Conservation (phyloP, 345 rosid species). For the Pseudoturritis turrita region DNA sequence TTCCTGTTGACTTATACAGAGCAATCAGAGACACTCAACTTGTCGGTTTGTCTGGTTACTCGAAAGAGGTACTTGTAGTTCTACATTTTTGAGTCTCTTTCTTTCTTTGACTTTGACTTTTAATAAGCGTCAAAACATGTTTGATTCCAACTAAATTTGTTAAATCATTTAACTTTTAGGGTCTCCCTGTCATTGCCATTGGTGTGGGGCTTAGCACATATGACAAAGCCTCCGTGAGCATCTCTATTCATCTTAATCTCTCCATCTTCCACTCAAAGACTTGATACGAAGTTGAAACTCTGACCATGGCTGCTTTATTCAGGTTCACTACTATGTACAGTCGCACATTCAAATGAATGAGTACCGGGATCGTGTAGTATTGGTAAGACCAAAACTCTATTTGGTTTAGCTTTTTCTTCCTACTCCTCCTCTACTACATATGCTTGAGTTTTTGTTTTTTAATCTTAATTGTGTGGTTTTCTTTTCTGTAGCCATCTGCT, state of each 20-base stretch:
- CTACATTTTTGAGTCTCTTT: constrained; percentile 1
- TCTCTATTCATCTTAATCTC: neutral
- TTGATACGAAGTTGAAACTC: constrained; percentile 6
- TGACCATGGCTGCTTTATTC: constrained; percentile 10
- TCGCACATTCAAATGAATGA: constrained; percentile 99
- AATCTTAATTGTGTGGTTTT: neutral
- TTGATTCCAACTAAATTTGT: neutral
- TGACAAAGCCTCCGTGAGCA: constrained; percentile 92
- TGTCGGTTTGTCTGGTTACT: constrained; percentile 83
- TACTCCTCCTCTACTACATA: neutral
- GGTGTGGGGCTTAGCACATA: constrained; percentile 93
- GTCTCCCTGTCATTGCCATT: constrained; percentile 82
- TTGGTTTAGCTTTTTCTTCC: neutral
- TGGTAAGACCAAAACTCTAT: constrained; percentile 45
- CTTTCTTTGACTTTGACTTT: neutral
- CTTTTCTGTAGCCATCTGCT: constrained; percentile 58
- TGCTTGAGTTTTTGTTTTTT: neutral
- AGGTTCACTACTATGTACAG: constrained; percentile 88
- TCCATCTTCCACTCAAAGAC: neutral
- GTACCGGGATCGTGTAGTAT: constrained; percentile 81
- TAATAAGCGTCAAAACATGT: neutral
- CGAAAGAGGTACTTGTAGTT: constrained; percentile 66
- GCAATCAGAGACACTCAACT: constrained; percentile 89
- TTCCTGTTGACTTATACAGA: constrained; percentile 75
- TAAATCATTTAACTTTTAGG: constrained; percentile 39